Percentiles rank a stretch among this genome's conserved stretches.
Conservation (phyloP, 1,284 basidiomycete genomes). For the Spongispora temasekensis region DNA sequence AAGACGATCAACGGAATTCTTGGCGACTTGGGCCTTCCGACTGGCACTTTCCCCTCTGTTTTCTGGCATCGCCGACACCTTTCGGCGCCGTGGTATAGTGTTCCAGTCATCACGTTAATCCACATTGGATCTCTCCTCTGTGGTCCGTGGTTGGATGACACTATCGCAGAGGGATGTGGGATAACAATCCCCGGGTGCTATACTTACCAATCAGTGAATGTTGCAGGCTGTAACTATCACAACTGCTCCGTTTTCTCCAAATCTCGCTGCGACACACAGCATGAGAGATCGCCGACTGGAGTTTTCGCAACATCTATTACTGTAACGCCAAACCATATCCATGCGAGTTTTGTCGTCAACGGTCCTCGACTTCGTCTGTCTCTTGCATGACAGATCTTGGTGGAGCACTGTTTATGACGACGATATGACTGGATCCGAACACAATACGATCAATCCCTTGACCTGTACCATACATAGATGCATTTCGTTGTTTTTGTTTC, state of each 20-base stretch:
- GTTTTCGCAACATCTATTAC: too few relatives aligned
- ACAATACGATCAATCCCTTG: too few relatives aligned
- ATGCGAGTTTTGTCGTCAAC: slow-evolving; percentile 55
- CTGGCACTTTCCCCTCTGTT: slow-evolving; percentile 16
- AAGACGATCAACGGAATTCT: slow-evolving; percentile 15
- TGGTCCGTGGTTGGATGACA: slow-evolving; percentile 44
- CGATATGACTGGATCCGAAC: too few relatives aligned
- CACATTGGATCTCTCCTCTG: slow-evolving; percentile 57
- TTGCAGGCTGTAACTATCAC: not conserved
- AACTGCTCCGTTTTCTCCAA: slow-evolving; percentile 44
- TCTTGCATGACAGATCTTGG: slow-evolving; percentile 42
- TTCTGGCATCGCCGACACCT: slow-evolving; percentile 54
- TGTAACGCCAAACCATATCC: slow-evolving; percentile 37
- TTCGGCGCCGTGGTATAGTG: too few relatives aligned
- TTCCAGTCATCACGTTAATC: too few relatives aligned
- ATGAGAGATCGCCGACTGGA: too few relatives aligned
- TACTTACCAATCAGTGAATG: slow-evolving; percentile 4
- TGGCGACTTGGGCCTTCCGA: slow-evolving; percentile 14
- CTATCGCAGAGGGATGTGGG: slow-evolving; percentile 61
- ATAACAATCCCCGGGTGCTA: slow-evolving; percentile 54
- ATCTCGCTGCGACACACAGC: slow-evolving; percentile 42
- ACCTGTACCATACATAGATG: too few relatives aligned
- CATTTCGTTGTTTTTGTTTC: too few relatives aligned
- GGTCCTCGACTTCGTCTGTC: slow-evolving; percentile 49
- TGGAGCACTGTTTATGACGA: too few relatives aligned